Percentiles rank a stretch among this genome's conserved stretches.
Evolutionary conservation across 1,284 basidiomycete species (phyloP).

Genomic region (Ceratobasidium sp.): DNA sequence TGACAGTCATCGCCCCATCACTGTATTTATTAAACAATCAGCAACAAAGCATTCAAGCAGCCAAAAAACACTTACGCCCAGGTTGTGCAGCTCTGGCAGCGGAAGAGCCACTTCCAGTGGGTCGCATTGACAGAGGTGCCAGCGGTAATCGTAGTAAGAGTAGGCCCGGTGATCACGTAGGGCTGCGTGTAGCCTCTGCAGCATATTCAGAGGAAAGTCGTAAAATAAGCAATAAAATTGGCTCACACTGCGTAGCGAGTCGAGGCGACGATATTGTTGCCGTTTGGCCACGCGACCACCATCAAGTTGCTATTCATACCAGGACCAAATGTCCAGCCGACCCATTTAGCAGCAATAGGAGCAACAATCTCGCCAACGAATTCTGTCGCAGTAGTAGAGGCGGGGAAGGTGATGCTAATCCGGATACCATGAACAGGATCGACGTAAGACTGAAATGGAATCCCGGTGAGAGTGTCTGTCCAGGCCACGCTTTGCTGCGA

Average conservation of each 20-base stretch:
- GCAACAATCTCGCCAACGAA: constrained; percentile 72
- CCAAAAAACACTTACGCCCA: constrained; percentile 44
- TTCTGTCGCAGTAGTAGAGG: constrained; percentile 53
- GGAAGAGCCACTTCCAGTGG: constrained; percentile 68
- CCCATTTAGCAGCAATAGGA: constrained; percentile 65
- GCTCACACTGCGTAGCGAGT: constrained; percentile 65
- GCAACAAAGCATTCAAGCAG: neutral
- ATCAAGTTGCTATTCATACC: constrained; percentile 62
- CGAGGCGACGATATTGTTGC: constrained; percentile 62
- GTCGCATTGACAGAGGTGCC: constrained; percentile 59
- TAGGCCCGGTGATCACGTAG: constrained; percentile 59
- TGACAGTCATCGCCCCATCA: constrained; percentile 57
- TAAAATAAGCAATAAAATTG: constrained; percentile 22
- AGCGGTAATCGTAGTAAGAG: constrained; percentile 60
- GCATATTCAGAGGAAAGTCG: constrained; percentile 18
- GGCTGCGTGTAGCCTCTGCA: constrained; percentile 60
- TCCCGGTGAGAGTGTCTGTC: constrained; percentile 35
- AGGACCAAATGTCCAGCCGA: constrained; percentile 63
- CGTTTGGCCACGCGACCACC: constrained; percentile 67
- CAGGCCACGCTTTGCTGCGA: constrained; percentile 37
- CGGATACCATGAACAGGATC: constrained; percentile 39
- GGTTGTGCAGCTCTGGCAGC: constrained; percentile 64
- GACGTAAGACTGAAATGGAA: constrained; percentile 35
- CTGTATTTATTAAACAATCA: constrained; percentile 24
- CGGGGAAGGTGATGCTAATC: constrained; percentile 39